A percentile compares a stretch with the other conserved stretches of the same genome.
Evolutionary conservation across 2,329 filamentous ascomycete species (phyloP).

Genomic region (Grosmannia clavigera): DNA sequence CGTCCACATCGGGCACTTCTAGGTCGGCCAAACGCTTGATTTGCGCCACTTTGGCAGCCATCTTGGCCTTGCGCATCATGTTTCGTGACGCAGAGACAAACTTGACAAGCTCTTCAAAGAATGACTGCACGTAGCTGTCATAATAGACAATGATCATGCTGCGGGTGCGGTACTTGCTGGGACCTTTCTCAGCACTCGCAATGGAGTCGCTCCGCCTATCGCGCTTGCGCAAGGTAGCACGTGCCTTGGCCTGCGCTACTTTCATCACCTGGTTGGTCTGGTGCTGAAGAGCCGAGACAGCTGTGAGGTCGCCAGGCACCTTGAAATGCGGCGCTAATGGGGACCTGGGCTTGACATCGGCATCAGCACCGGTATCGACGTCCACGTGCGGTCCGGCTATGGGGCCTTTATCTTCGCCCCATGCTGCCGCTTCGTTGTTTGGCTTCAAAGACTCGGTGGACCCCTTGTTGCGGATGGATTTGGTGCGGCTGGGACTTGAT

Average conservation of each 20-base stretch:
- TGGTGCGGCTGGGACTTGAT: constrained; percentile 10
- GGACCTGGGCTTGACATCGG: neutral
- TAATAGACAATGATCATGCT: constrained; percentile 84
- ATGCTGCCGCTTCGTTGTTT: constrained; percentile 12
- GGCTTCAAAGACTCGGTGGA: constrained; percentile 17
- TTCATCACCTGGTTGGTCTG: constrained; percentile 6
- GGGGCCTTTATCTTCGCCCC: neutral
- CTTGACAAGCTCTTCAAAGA: constrained; percentile 72
- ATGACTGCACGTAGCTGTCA: constrained; percentile 72
- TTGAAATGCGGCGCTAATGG: constrained; percentile 5
- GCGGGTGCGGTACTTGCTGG: constrained; percentile 54
- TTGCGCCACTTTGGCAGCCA: constrained; percentile 62
- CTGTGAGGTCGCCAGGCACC: constrained; percentile 8
- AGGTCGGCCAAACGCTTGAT: constrained; percentile 48
- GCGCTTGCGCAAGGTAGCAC: constrained; percentile 35
- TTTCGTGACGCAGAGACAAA: constrained; percentile 72
- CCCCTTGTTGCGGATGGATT: constrained; percentile 16
- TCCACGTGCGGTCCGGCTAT: neutral
- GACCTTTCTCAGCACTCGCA: constrained; percentile 33
- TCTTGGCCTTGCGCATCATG: constrained; percentile 75
- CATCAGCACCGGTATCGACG: neutral
- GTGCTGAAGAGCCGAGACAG: constrained; percentile 5
- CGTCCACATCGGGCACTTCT: constrained; percentile 40
- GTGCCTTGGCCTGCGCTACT: constrained; percentile 29
- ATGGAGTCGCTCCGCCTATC: constrained; percentile 37